phyloP scores from a whole-genome alignment of 1,284 basidiomycete species.

The Pyrrhoderma lamaoense region DNA sequence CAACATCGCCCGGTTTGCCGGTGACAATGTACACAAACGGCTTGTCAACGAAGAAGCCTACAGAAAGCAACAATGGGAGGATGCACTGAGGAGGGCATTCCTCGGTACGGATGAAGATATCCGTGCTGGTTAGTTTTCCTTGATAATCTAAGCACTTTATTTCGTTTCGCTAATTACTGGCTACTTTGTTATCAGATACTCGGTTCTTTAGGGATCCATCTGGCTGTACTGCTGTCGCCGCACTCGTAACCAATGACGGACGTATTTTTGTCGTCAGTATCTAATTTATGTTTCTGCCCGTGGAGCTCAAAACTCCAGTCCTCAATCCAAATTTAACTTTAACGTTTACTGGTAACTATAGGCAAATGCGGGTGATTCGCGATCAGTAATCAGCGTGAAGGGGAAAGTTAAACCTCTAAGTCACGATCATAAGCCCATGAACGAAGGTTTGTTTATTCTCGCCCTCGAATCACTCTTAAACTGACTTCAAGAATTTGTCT shows the following conservation, averaged over 20 bases:
- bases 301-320: not conserved
- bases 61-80: constrained; percentile 59
- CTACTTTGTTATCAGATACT: constrained; percentile 51
- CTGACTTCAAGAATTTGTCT: constrained; percentile 18
- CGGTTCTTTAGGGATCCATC: constrained; percentile 87
- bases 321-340: not conserved
- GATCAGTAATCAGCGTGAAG: constrained; percentile 82
- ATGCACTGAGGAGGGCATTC: constrained; percentile 84
- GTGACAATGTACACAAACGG: constrained; percentile 81
- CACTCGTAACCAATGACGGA: constrained; percentile 70
- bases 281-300: constrained; percentile 1
- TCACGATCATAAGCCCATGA: constrained; percentile 94
- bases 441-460: constrained; percentile 53
- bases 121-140: constrained; percentile 61
- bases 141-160: constrained; percentile 7
- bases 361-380: constrained; percentile 98
- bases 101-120: constrained; percentile 94
- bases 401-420: constrained; percentile 87
- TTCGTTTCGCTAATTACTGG: constrained; percentile 17
- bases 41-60: constrained; percentile 73
- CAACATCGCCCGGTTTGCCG: constrained; percentile 86
- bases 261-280: constrained; percentile 73
- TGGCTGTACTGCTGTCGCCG: constrained; percentile 94
- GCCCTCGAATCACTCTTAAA: too few relatives aligned
- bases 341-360: constrained; percentile 27